Evolutionary conservation across 2,329 filamentous ascomycete species (phyloP).

Genomic region (Trichoderma breve): DNA sequence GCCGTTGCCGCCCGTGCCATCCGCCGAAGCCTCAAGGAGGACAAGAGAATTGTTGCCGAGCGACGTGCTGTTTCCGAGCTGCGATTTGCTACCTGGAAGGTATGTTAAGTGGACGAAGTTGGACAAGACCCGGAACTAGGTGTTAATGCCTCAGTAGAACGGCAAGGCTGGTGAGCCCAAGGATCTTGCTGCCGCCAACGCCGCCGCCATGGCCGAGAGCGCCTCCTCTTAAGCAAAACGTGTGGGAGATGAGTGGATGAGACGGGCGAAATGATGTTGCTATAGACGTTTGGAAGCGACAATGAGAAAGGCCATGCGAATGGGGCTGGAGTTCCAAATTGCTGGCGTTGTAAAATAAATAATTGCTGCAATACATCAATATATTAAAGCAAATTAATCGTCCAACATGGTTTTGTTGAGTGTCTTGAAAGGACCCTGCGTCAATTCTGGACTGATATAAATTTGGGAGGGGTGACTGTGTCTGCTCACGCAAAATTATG

Average conservation of each 20-base stretch:
- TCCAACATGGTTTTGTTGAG: background rate
- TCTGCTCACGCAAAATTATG: background rate
- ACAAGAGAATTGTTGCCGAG: constrained; percentile 82
- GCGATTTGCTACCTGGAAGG: constrained; percentile 92
- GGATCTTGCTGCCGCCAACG: constrained; percentile 62
- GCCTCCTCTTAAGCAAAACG: constrained; percentile 36
- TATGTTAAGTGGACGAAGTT: constrained; percentile 41
- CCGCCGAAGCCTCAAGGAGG: constrained; percentile 95
- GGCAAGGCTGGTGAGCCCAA: constrained; percentile 91
- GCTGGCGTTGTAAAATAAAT: constrained; percentile 36
- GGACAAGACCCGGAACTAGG: background rate
- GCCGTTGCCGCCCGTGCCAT: constrained; percentile 91
- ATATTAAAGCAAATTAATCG: constrained; percentile 21
- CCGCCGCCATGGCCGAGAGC: constrained; percentile 38
- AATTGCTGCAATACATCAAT: constrained; percentile 35
- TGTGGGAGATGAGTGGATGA: constrained; percentile 7
- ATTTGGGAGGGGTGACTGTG: background rate
- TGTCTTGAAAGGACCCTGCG: background rate
- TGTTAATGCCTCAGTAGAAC: constrained; percentile 59
- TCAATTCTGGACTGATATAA: background rate
- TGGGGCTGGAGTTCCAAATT: constrained; percentile 27
- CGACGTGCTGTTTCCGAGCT: constrained; percentile 86
- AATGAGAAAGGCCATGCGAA: constrained; percentile 25
- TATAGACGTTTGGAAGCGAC: constrained; percentile 24
- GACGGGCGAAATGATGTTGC: background rate